Percentiles rank a stretch among this genome's conserved stretches.
phyloP scores from a whole-genome alignment of 1,139 yeast species.

The Kluyveromyces sp. region DNA sequence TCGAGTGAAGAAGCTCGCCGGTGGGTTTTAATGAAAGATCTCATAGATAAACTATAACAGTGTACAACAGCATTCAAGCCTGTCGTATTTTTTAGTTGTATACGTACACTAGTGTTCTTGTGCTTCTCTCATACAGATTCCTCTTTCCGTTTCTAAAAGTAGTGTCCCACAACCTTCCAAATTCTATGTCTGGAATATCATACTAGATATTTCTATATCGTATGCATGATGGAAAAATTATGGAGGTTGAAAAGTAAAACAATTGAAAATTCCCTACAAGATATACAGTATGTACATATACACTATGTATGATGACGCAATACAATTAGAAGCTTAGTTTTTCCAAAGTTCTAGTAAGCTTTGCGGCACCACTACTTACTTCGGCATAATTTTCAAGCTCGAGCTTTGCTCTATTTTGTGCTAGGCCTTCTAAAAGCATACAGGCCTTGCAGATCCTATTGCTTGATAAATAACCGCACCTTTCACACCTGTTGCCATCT shows the following conservation, averaged over 20 bases:
- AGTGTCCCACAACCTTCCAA: no score
- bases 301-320: not conserved
- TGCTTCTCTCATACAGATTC: not conserved
- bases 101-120: not conserved
- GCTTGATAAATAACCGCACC: slow-evolving; percentile 88
- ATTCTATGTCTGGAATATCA: no score
- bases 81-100: not conserved
- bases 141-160: not conserved
- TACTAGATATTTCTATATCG: no score
- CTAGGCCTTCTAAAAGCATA: slow-evolving; percentile 75
- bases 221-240: not conserved
- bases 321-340: slow-evolving; percentile 46
- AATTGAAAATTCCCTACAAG: no score
- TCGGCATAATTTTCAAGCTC: slow-evolving; percentile 41
- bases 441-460: slow-evolving; percentile 92
- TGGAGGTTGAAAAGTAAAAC: not conserved
- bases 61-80: not conserved
- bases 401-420: slow-evolving; percentile 61
- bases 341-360: slow-evolving; percentile 57
- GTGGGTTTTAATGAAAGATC: slow-evolving; percentile 34
- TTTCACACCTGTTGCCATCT: slow-evolving; percentile 72
- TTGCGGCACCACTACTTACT: slow-evolving; percentile 59
- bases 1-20: slow-evolving; percentile 29
- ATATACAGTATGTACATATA: not conserved
- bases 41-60: slow-evolving; percentile 17